Evolutionary conservation across 1,139 yeast species (phyloP), one percentile per base, ranked within the genome.

Genomic region (Lodderomyces parapsilosis): DNA sequence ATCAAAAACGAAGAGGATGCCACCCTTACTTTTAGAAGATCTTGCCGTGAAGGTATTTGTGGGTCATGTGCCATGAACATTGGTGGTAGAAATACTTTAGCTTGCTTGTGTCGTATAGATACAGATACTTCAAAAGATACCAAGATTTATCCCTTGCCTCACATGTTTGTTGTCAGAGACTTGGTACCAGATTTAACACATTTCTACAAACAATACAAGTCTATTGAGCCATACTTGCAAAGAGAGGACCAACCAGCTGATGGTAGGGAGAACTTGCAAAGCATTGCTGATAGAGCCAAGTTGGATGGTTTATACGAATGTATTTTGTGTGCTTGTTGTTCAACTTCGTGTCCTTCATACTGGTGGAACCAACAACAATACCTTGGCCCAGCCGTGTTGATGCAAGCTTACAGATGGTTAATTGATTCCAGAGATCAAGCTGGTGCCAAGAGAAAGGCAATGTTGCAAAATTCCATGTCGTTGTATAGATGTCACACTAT

Each of bases 311-410:
- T 93, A 58, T 93, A 93, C 71, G 99, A 93, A 72, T 93, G 99
- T 77, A 93, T 93, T 59, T 78, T 93, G 63, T 93, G 99, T 76
- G 99, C 99, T 22, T 93, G 99, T 74, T 93, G 99, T 72, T 91
- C 98, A 32, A 94, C 99, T 41, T 83, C 99, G 27, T 93, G 99
- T 76, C 99, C 99, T 43, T 90, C 98, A 6, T 94, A 94, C 80
- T 94, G 99, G 99, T 94, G 99, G 99, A 94, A 94, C 74, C 96
- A 90, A 73, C 96, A 91, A 71, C 96, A 94, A 76, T 94, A 94
- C 73, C 77, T 94, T 59, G 99, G 99, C 46, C 98, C 99, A 28
- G 98, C 98, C 23, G 98, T 93, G 47, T 80, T 93, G 68, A 88
- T 93, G 97, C 99, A 93, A 76, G 97, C 98, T 46, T 93, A 84